Conservation (phyloP, 257 asterid species). For the Handroanthus guayacan region DNA sequence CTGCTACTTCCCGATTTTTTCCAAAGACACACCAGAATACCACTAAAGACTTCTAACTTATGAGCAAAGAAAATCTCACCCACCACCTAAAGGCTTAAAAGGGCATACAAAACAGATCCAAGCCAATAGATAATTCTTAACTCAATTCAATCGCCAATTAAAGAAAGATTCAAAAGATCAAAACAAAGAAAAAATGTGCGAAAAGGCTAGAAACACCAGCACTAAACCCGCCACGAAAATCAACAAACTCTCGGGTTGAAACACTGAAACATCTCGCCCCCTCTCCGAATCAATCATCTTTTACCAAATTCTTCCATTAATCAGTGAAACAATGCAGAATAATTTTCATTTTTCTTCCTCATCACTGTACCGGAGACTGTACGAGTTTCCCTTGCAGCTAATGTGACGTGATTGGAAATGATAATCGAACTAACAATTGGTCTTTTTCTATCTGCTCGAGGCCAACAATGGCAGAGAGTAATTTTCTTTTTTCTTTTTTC, state of each 20-base stretch:
- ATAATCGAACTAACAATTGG: conserved; percentile 12
- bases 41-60: conserved; percentile 13
- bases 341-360: no score
- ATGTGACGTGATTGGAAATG: not conserved
- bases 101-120: conserved; percentile 40
- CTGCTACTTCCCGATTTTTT: not conserved
- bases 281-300: conserved; percentile 51
- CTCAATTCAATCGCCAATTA: conserved; percentile 12
- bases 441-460: conserved; percentile 32
- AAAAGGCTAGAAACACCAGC: conserved; percentile 60
- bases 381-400: conserved; percentile 18
- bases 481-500: no score
- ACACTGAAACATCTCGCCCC: conserved; percentile 78
- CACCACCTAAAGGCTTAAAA: not conserved
- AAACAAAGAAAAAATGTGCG: conserved; percentile 16
- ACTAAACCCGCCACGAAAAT: conserved; percentile 55
- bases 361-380: not conserved
- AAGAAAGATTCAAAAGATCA: conserved; percentile 7
- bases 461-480: conserved; percentile 33
- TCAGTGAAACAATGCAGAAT: not conserved
- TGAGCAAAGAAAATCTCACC: not conserved
- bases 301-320: conserved; percentile 13
- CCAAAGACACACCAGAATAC: not conserved
- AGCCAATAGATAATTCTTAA: conserved; percentile 15
- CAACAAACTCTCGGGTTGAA: conserved; percentile 71